Conservation (phyloP, 768 basidiomycete species). For the Russula virescens region DNA sequence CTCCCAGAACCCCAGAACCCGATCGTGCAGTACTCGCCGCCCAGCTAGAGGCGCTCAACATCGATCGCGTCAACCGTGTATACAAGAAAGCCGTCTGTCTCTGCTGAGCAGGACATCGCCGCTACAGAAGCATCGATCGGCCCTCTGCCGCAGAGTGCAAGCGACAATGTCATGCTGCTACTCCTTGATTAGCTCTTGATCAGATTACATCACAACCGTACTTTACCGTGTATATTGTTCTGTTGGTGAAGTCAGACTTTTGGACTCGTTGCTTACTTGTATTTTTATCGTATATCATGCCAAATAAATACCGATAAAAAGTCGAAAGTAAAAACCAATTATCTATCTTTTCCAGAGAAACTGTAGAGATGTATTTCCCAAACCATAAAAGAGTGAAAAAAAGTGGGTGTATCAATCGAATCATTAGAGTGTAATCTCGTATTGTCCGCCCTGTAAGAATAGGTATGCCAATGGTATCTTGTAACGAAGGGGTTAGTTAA, state of each 20-base stretch:
- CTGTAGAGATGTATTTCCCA: too few relatives aligned
- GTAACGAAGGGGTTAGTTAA: conserved; percentile 33
- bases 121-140: conserved; percentile 47
- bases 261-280: background rate
- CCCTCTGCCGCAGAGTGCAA: conserved; percentile 74
- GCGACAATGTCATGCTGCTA: conserved; percentile 51
- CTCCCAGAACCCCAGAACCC: conserved; percentile 54
- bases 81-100: conserved; percentile 72
- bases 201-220: too few relatives aligned
- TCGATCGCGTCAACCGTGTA: conserved; percentile 87
- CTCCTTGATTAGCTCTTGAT: background rate
- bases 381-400: too few relatives aligned
- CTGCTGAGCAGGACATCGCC: conserved; percentile 50
- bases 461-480: too few relatives aligned
- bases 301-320: conserved; percentile 27
- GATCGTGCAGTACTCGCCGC: conserved; percentile 58
- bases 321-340: too few relatives aligned
- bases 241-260: background rate
- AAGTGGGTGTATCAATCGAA: too few relatives aligned
- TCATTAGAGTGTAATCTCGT: too few relatives aligned
- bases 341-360: too few relatives aligned
- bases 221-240: background rate
- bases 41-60: conserved; percentile 78
- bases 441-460: too few relatives aligned
- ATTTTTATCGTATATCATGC: too few relatives aligned